phyloP scores from a whole-genome alignment of 495 filamentous ascomycete species.

The Tuber umbilicatum region DNA sequence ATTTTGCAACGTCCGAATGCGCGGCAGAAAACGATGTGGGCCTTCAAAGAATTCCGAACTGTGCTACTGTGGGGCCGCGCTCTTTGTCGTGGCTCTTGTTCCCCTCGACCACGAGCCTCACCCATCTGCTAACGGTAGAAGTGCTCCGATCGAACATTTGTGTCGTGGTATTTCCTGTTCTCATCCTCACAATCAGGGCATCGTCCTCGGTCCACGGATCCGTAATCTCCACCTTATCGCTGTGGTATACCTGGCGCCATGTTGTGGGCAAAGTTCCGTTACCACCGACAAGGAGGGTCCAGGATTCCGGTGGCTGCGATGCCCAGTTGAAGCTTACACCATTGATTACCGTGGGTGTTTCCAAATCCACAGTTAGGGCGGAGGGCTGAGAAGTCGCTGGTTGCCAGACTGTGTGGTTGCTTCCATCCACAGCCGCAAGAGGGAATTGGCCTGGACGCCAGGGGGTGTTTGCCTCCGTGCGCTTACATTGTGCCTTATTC shows the following conservation, averaged over 20 bases:
- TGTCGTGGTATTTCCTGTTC: constrained; percentile 32
- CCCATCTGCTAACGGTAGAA: constrained; percentile 43
- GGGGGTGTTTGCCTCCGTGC: constrained; percentile 47
- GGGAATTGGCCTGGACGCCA: constrained; percentile 68
- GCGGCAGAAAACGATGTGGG: background rate
- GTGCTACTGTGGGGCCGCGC: constrained; percentile 63
- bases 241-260: constrained; percentile 35
- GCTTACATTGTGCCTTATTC: constrained; percentile 64
- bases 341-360: constrained; percentile 43
- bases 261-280: constrained; percentile 23
- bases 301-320: constrained; percentile 53
- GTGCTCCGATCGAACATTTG: constrained; percentile 39
- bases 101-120: constrained; percentile 46
- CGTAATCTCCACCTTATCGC: constrained; percentile 39
- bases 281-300: constrained; percentile 54
- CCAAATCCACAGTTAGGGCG: constrained; percentile 49
- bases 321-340: constrained; percentile 65
- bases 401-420: constrained; percentile 66
- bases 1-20: background rate
- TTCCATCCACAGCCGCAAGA: constrained; percentile 62
- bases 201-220: constrained; percentile 40
- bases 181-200: constrained; percentile 25
- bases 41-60: constrained; percentile 56
- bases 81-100: constrained; percentile 48
- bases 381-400: constrained; percentile 50